Percentiles rank a stretch among this genome's conserved stretches.
Evolutionary conservation across 768 basidiomycete species (phyloP).

Genomic region (Tricholoma sp.): DNA sequence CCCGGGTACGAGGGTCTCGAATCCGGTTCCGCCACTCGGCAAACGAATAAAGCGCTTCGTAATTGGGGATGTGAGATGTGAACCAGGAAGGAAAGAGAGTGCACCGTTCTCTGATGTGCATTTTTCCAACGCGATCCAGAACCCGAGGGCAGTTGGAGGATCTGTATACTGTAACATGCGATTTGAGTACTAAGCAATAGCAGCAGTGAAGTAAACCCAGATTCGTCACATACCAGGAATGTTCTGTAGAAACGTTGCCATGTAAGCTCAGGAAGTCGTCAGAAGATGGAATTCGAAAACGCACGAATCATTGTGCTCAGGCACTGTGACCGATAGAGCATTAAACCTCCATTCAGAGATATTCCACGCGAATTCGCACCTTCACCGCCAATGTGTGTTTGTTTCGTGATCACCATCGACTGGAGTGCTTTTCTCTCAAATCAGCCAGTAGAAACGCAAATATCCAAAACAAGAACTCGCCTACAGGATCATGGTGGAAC

Average conservation of each 20-base stretch:
- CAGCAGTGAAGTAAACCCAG: background rate
- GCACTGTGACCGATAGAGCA: constrained; percentile 43
- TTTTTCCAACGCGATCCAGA: constrained; percentile 93
- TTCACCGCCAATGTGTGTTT: constrained; percentile 88
- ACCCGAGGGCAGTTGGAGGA: constrained; percentile 88
- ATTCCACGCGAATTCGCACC: constrained; percentile 39
- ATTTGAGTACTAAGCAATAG: background rate
- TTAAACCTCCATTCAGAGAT: background rate
- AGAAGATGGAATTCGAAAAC: constrained; percentile 25
- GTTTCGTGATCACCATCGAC: constrained; percentile 96
- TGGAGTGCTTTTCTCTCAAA: constrained; percentile 58
- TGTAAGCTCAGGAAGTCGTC: background rate
- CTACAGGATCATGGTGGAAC: constrained; percentile 82
- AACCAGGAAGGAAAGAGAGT: constrained; percentile 85
- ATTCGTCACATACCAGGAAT: constrained; percentile 56
- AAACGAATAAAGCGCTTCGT: constrained; percentile 84
- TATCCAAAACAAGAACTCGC: constrained; percentile 31
- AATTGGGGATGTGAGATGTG: constrained; percentile 70
- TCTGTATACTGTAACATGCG: constrained; percentile 66
- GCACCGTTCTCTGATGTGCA: constrained; percentile 84
- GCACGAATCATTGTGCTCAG: constrained; percentile 91
- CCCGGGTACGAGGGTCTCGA: constrained; percentile 60
- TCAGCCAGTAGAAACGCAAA: background rate
- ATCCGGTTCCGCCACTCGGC: constrained; percentile 75
- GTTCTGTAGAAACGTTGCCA: constrained; percentile 40